These are phyloP conservation scores for Coniochaeta hoffmannii DNA, from an alignment of 2,329 filamentous ascomycete genomes.

Conservation along the genomic window DNA sequence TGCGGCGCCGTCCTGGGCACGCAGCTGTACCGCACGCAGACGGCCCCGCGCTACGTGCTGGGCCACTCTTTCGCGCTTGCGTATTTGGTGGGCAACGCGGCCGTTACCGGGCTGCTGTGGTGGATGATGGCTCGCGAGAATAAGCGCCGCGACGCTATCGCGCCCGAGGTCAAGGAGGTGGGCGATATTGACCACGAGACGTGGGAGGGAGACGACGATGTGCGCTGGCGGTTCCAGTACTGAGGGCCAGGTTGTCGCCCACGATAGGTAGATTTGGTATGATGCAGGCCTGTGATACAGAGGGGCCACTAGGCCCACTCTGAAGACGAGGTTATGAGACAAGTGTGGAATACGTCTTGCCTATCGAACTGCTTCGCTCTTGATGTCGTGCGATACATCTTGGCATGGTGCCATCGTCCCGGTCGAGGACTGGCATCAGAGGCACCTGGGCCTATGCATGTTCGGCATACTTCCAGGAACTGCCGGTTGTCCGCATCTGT, in stretches of 20 bases:
- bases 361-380: no score
- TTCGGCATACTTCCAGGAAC: no score
- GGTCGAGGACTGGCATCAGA: no score
- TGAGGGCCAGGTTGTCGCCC: no score
- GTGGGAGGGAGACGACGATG: constrained; percentile 56
- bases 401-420: no score
- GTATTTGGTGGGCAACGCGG: constrained; percentile 52
- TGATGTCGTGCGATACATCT: no score
- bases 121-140: constrained; percentile 52
- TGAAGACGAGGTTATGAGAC: no score
- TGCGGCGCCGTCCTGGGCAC: constrained; percentile 62
- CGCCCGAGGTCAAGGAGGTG: constrained; percentile 38
- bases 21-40: constrained; percentile 56
- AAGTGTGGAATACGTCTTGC: no score
- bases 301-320: no score
- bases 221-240: constrained; percentile 59
- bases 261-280: background rate
- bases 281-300: no score
- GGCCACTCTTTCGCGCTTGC: constrained; percentile 61
- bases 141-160: constrained; percentile 34
- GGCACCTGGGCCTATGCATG: no score
- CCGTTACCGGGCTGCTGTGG: constrained; percentile 46
- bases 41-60: constrained; percentile 55
- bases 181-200: constrained; percentile 35
- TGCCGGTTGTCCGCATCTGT: background rate